Base-by-base conservation (phyloP, 306 rosid species). In the Cucumis sativus region DNA sequence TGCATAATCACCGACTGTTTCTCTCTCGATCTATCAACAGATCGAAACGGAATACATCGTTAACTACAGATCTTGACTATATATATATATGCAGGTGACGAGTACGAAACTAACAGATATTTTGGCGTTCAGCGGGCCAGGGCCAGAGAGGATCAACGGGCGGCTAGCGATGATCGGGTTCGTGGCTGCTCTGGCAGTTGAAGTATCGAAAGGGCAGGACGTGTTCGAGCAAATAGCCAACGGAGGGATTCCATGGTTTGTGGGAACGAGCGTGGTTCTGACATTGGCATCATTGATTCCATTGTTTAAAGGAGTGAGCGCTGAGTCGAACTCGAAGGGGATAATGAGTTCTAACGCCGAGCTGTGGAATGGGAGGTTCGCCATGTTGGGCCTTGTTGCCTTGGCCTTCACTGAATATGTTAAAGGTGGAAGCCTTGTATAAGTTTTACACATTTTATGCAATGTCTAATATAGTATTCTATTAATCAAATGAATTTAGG, bases 131-230 rank as follows among this genome's bases (percentile, higher is more conserved):
- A 77, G 91, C 30, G 98, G 98, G 6, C 93, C 97, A 1, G 98
- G 87, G 7, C 98, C 98, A 6, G 98, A 93, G 84, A 91, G 98
- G 74, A 93, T 93, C 81, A 93, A 93, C 70, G 98, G 98, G 10
- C 85, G 97, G 63, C 81, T 93, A 6, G 98, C 98, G 2, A 93
- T 93, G 98, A 83, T 91, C 2, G 98, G 98, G 0, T 93, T 93
- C 59, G 93, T 89, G 0, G 80, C 97, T 0, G 97, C 98, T 10
- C 17, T 91, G n/a, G 96, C 85, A 10, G 88, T 88, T 66, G 98
- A 93, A 43, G 16, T 86, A 21, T 77, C 85, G 1, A 93, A 81
- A 13, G 96, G 97, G 0, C 85, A 93, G 79, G 97, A 87, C 56
- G 77, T 93, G 60, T 79, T 85, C 12, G 77, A 87, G 0, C 98